Base-by-base conservation (phyloP, 345 rosid species). In the Durio zibethinus region DNA sequence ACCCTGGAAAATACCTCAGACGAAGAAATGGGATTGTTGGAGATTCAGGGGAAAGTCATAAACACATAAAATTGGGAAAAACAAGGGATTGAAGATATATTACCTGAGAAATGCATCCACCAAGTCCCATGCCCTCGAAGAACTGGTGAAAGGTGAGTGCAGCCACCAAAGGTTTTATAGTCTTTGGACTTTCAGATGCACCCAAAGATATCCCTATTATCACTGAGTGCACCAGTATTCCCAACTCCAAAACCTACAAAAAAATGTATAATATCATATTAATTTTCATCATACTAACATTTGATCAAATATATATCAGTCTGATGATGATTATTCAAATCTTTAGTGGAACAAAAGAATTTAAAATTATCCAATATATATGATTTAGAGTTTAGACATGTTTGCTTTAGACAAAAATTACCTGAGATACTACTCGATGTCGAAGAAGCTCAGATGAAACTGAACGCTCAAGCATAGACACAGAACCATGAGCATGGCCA, bases 71-170 rank as follows among this genome's bases (percentile, higher is more conserved):
- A 12, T 43, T 12, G 50, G 3, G 35, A 5, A 7, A 14, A 18
- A 35, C 14, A 3, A 36, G 7, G 1, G n/a, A 35, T 35, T 9
- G 20, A 18, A 63, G 5, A 1, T 29, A 60, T 4, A 10, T 57
- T 52, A 86, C 93, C 87, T 90, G 93, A 3, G 86, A 29, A 52
- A 91, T 88, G 81, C 92, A 90, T 0, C 94, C 92, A 0, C 97
- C 96, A 4, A 91, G 89, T 10, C 92, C 94, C 87, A 91, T 90
- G 60, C 94, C 96, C 78, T 91, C 97, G 45, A 88, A 93, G 83
- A 88, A 86, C 43, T 93, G 97, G 67, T 93, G 97, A 70, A 93
- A 93, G 33, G 89, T 81, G 68, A 93, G 86, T 2, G 96, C 96
- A 4, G 89, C 93, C 0, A 91, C 60, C 0, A 91, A 81, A 2